A percentile compares a stretch with the other conserved stretches of the same genome.
Evolutionary conservation across 2,329 filamentous ascomycete genomes (phyloP).

Genomic region (Macroventuria anomochaeta): DNA sequence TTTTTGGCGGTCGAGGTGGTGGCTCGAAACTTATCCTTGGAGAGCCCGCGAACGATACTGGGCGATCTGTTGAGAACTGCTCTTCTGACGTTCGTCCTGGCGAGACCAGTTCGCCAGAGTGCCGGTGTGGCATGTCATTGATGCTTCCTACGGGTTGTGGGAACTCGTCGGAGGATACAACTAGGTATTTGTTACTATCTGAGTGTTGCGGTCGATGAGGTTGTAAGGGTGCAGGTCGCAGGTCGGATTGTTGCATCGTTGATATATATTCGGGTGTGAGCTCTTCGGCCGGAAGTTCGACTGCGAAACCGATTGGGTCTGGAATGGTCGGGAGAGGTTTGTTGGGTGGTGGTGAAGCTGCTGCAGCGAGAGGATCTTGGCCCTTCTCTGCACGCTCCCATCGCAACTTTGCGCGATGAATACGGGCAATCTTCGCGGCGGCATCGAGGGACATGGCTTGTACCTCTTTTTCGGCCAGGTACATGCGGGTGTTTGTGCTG

Average conservation of each 20-base stretch:
- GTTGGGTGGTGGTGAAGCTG: slow-evolving; percentile 35
- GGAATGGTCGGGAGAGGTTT: slow-evolving; percentile 46
- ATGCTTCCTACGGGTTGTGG: slow-evolving; percentile 54
- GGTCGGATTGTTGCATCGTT: slow-evolving; percentile 29
- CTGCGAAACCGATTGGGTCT: slow-evolving; percentile 55
- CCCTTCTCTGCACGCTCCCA: slow-evolving; percentile 60
- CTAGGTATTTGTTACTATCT: slow-evolving; percentile 60
- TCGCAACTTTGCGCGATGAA: slow-evolving; percentile 76
- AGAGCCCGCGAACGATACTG: slow-evolving; percentile 35
- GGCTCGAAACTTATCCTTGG: slow-evolving; percentile 40
- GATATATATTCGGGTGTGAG: slow-evolving; percentile 48
- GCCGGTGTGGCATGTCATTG: slow-evolving; percentile 36
- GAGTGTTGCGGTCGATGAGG: slow-evolving; percentile 28
- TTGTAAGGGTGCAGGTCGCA: slow-evolving; percentile 48
- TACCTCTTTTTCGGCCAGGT: slow-evolving; percentile 75
- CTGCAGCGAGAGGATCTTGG: slow-evolving; percentile 31
- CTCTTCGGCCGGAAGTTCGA: slow-evolving; percentile 67
- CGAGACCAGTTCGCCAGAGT: slow-evolving; percentile 71
- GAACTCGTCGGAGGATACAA: slow-evolving; percentile 64
- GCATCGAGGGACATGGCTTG: slow-evolving; percentile 79
- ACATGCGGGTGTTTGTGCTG: slow-evolving; percentile 86
- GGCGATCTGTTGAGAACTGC: slow-evolving; percentile 33
- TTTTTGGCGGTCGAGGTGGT: slow-evolving; percentile 51
- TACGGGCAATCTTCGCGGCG: slow-evolving; percentile 81
- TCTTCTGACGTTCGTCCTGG: slow-evolving; percentile 43